Percentiles rank a stretch among this genome's conserved stretches.
Evolutionary conservation across 2,329 filamentous ascomycete species (phyloP).

Genomic region (Fusarium coicis): DNA sequence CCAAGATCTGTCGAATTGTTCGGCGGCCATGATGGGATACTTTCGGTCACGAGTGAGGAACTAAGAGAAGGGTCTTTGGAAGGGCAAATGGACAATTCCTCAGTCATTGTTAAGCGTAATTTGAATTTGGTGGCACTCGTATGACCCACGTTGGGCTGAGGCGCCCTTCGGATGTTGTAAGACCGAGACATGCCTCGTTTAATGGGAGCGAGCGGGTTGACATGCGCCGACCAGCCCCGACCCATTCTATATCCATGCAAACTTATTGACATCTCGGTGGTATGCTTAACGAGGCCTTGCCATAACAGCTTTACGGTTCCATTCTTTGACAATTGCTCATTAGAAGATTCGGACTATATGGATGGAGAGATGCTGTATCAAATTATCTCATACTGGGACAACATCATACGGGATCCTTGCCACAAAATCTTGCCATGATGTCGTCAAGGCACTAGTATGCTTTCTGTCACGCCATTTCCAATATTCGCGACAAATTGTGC

Average conservation of each 20-base stretch:
- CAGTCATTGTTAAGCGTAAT: neutral
- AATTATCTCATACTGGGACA: neutral
- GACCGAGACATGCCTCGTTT: neutral
- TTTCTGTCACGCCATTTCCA: neutral
- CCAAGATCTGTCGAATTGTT: conserved; percentile 2
- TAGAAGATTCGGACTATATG: fast-evolving
- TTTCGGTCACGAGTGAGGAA: neutral
- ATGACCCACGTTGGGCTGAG: neutral
- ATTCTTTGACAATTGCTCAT: fast-evolving
- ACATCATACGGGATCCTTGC: neutral
- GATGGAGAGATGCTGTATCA: neutral
- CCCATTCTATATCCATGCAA: fast-evolving
- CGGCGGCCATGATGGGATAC: neutral
- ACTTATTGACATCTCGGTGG: fast-evolving
- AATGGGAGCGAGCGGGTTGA: neutral
- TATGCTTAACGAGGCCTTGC: fast-evolving
- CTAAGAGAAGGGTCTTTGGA: neutral
- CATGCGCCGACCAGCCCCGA: neutral
- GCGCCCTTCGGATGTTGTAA: neutral
- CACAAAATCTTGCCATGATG: neutral
- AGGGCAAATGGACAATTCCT: fast-evolving
- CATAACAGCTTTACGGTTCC: fast-evolving
- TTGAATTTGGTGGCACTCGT: fast-evolving
- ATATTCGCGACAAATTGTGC: neutral
- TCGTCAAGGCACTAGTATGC: too few relatives aligned